Evolutionary conservation across 169 alveolate species (phyloP).

Genomic region (Besnoitia besnoiti): DNA sequence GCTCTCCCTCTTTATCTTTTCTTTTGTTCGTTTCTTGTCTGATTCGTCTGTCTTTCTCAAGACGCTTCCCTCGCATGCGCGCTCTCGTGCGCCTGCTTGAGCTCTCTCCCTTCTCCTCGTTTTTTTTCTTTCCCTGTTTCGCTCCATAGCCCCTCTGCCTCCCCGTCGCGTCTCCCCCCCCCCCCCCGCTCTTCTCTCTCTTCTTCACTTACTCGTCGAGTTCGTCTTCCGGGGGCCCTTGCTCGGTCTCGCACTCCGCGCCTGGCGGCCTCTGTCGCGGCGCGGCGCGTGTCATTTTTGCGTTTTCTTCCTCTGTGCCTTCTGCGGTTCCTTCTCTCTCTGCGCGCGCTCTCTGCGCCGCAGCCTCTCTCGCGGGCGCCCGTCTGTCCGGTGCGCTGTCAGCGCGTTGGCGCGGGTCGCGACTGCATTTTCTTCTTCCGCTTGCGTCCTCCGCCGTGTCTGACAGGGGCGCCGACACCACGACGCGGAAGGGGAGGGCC

Average conservation of each 20-base stretch:
- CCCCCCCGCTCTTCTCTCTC: neutral
- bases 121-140: neutral
- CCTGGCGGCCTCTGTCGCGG: neutral
- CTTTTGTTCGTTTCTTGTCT: neutral
- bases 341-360: neutral
- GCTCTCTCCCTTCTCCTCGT: neutral
- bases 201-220: no score
- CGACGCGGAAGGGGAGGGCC: no score
- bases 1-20: neutral
- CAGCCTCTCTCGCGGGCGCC: conserved; percentile 4
- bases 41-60: neutral
- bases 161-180: neutral
- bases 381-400: no score
- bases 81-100: neutral
- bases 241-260: neutral
- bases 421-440: no score
- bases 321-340: neutral
- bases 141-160: neutral
- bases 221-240: neutral
- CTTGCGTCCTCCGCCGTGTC: no score
- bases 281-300: neutral
- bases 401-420: no score
- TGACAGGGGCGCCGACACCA: no score
- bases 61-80: neutral
- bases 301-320: neutral